Conservation (phyloP, 768 basidiomycete species). For the Xanthoconium purpureum region DNA sequence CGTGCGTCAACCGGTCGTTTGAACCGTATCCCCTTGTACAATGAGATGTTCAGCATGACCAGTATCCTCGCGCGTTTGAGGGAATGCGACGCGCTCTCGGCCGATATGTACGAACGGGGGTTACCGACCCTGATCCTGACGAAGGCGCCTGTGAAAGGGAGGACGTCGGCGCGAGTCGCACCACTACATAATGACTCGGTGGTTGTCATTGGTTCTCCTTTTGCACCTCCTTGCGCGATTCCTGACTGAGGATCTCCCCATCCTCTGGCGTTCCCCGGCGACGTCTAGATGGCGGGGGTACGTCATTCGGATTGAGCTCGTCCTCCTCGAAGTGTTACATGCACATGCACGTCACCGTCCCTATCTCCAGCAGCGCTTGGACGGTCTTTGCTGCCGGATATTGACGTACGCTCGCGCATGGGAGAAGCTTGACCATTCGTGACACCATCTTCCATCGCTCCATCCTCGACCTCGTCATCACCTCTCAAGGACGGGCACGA, state of each 20-base stretch:
- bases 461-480: not conserved
- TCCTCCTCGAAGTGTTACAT: conserved; percentile 7
- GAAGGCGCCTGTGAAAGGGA: not conserved
- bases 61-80: not conserved
- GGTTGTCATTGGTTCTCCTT: not conserved
- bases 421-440: no score
- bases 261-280: conserved; percentile 6
- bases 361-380: not conserved
- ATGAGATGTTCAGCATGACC: conserved; percentile 25
- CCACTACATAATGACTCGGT: no score
- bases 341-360: not conserved
- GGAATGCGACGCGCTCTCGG: not conserved
- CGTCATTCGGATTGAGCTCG: conserved; percentile 12
- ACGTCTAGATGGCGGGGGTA: not conserved
- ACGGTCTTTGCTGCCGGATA: not conserved
- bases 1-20: conserved; percentile 14
- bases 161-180: not conserved
- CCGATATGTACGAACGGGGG: not conserved
- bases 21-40: conserved; percentile 20
- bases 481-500: not conserved
- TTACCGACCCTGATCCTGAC: not conserved
- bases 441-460: not conserved
- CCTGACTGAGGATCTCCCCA: conserved; percentile 17
- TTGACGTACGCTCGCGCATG: no score
- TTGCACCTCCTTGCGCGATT: not conserved